Conservation (phyloP, 2,329 filamentous ascomycete species). For the Colletotrichum viniferum region DNA sequence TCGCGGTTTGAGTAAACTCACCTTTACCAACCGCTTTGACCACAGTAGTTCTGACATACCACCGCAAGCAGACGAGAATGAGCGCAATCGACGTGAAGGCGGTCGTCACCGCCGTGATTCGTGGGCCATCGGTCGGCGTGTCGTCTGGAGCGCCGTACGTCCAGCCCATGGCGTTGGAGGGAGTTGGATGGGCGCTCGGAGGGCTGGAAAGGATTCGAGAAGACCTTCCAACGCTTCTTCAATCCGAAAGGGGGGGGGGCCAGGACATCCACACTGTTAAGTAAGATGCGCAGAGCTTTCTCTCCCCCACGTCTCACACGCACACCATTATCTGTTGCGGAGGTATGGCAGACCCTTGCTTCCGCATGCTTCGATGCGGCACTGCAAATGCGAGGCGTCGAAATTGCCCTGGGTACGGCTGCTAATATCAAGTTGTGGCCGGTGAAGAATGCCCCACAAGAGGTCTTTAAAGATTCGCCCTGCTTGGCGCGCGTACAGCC, state of each 20-base stretch:
- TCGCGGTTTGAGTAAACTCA: background rate
- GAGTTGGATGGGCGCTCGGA: background rate
- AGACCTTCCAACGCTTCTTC: background rate
- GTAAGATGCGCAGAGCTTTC: background rate
- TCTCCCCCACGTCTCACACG: background rate
- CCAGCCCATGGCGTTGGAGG: constrained; percentile 35
- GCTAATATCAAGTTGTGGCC: background rate
- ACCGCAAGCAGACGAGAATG: constrained; percentile 32
- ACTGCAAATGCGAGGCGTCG: background rate
- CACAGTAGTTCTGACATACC: constrained; percentile 37
- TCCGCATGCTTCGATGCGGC: background rate
- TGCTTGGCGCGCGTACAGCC: background rate
- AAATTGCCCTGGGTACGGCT: constrained; percentile 4
- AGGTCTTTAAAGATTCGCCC: background rate
- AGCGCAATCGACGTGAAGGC: constrained; percentile 34
- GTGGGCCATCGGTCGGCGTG: constrained; percentile 36
- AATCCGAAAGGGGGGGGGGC: background rate
- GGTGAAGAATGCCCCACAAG: background rate
- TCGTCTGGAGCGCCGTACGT: constrained; percentile 37
- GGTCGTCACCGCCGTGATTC: constrained; percentile 32
- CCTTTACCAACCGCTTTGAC: constrained; percentile 36
- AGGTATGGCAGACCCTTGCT: constrained; percentile 2
- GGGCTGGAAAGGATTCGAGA: background rate
- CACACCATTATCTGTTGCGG: background rate
- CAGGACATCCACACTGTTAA: background rate